Evolutionary conservation across 768 basidiomycete genomes (phyloP).

Genomic region (Rhodosporidiobolus sp.): DNA sequence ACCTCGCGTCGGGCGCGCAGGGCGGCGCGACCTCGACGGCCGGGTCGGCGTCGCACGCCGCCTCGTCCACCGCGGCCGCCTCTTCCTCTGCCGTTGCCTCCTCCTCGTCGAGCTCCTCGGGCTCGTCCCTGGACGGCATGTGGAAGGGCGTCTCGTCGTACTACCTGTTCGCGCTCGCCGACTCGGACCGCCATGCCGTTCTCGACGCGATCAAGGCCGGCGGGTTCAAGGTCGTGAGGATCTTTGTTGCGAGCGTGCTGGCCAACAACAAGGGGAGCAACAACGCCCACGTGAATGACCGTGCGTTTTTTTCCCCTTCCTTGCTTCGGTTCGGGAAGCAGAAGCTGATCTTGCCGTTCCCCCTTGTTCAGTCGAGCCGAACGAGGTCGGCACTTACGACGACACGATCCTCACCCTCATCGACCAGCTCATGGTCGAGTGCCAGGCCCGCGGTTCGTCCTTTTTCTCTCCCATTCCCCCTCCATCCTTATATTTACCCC

Average conservation of each 20-base stretch:
- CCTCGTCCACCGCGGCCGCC: not conserved
- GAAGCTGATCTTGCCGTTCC: not conserved
- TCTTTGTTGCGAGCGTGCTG: constrained; percentile 40
- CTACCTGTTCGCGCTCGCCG: constrained; percentile 41
- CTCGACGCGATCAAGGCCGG: constrained; percentile 43
- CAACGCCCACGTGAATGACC: constrained; percentile 30
- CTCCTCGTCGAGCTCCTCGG: not conserved
- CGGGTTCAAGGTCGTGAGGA: constrained; percentile 43
- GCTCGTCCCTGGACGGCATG: not conserved
- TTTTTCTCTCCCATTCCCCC: not conserved
- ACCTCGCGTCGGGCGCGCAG: not conserved
- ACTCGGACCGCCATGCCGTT: constrained; percentile 34
- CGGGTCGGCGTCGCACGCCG: not conserved
- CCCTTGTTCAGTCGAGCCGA: constrained; percentile 34
- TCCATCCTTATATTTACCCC: not conserved
- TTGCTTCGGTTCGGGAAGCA: too few species aligned
- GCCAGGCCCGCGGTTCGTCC: constrained; percentile 22
- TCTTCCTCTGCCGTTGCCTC: not conserved
- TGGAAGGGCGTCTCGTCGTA: constrained; percentile 44
- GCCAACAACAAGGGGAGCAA: constrained; percentile 42
- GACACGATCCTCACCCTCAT: constrained; percentile 44
- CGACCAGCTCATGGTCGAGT: constrained; percentile 46
- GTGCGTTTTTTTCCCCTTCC: constrained; percentile 6
- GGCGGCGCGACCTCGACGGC: not conserved
- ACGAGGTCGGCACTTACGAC: constrained; percentile 43